Evolutionary conservation across 2,329 filamentous ascomycete genomes (phyloP).

Genomic region (Aspergillus tanneri): DNA sequence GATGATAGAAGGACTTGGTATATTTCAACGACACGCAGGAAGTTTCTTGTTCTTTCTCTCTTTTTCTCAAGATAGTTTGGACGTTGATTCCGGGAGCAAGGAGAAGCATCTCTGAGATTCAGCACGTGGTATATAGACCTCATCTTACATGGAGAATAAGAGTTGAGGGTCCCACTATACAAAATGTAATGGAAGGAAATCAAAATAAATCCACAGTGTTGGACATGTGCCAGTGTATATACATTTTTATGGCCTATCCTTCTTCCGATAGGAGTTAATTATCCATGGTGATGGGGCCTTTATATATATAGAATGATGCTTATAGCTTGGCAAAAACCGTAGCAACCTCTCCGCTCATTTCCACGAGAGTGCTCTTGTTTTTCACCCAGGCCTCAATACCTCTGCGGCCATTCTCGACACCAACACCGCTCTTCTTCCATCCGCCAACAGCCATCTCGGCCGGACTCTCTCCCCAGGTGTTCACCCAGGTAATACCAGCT

Average conservation of each 20-base stretch:
- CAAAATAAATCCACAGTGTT: background rate
- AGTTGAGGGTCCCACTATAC: too few species aligned
- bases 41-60: too few species aligned
- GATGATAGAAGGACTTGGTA: too few species aligned
- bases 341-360: conserved; percentile 69
- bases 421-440: conserved; percentile 87
- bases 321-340: conserved; percentile 73
- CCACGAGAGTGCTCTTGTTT: conserved; percentile 85
- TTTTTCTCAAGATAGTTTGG: too few species aligned
- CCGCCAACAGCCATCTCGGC: conserved; percentile 91
- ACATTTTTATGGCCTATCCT: background rate
- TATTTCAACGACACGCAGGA: too few species aligned
- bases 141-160: too few species aligned
- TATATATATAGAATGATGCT: conserved; percentile 14
- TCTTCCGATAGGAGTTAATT: background rate
- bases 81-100: too few species aligned
- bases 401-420: conserved; percentile 78
- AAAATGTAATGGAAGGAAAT: too few species aligned
- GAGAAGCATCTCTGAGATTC: too few species aligned
- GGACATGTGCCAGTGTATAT: background rate
- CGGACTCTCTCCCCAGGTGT: conserved; percentile 89
- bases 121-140: too few species aligned
- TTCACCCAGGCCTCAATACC: conserved; percentile 79
- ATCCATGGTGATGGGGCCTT: background rate
- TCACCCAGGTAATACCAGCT: conserved; percentile 88